Evolutionary conservation across 805 yeast genomes (phyloP), one percentile per base, ranked within the genome.

Genomic region (Komagataella mondaviorum): DNA sequence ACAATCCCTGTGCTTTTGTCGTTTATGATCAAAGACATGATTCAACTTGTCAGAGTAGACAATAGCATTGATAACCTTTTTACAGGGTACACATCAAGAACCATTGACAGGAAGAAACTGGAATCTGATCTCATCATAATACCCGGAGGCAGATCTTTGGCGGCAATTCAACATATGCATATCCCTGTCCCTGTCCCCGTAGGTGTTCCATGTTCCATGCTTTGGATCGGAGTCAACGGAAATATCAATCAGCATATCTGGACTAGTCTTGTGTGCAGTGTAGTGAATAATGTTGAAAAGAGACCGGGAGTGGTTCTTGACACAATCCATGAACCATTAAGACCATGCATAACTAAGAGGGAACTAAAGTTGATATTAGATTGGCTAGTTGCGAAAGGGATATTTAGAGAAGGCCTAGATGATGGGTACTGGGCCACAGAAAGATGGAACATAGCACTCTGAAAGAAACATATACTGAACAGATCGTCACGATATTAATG

Each of bases 161-260:
- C 52, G 1, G 53, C 57, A 4, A 30, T 30, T 14, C 10, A 30
- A 10, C 39, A 12, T 10, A 30, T 12, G 5, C 39, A 30, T 30
- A 60, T 69, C 1, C 70, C 80, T 1, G 60, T 69, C 1, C 70
- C 80, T 1, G 75, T 82, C 2, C 89, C 90, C 0, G 55, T 69
- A 6, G 84, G 83, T 0, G 65, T 71, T 17, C 78, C 89, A 2
- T 82, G 87, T 53, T 76, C 85, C 2, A 75, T 76, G 45, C 62
- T 84, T 6, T 88, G 96, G 96, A 70, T 86, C 10, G 85, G 83
- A 56, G 63, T 83, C 44, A 63, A 69, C 36, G 91, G 95, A 1
- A 63, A 71, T 23, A 71, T 89, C 46, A 81, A 84, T 54, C 65
- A 62, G 23, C 59, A 60, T 0, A 64, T 88, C 6, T 90, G 96